A percentile compares a stretch with the other conserved stretches of the same genome.
These are phyloP conservation scores for Ophioceras dolichostomum DNA, from an alignment of 2,329 filamentous ascomycete genomes.

Conservation along the genomic window DNA sequence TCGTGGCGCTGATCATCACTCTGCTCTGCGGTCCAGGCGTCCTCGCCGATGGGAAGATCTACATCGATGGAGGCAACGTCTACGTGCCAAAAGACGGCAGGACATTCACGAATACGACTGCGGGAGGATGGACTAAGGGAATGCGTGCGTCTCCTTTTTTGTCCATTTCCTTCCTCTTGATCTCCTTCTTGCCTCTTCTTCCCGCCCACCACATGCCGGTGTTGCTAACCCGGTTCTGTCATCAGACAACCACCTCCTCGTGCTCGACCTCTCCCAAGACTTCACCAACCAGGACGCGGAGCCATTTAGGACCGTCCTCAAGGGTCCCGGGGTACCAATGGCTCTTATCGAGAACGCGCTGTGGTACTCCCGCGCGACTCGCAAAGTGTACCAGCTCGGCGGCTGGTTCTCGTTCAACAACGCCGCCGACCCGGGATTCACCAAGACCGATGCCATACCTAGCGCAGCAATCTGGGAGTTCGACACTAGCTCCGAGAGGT, in stretches of 20 bases:
- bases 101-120: background rate
- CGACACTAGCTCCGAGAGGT: constrained; percentile 2
- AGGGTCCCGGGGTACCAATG: constrained; percentile 8
- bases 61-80: constrained; percentile 10
- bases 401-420: constrained; percentile 10
- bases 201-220: background rate
- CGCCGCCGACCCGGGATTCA: constrained; percentile 6
- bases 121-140: background rate
- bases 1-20: too few species aligned
- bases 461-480: constrained; percentile 6
- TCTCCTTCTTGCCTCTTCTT: background rate
- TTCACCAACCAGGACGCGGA: constrained; percentile 7
- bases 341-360: constrained; percentile 9
- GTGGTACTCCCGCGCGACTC: constrained; percentile 8
- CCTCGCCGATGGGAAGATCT: constrained; percentile 10
- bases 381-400: constrained; percentile 10
- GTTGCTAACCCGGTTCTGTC: constrained; percentile 2
- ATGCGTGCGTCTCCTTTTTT: background rate
- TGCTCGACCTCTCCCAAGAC: constrained; percentile 10
- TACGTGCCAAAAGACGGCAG: constrained; percentile 6
- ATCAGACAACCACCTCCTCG: constrained; percentile 8
- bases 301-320: constrained; percentile 7
- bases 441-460: constrained; percentile 5
- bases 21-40: constrained; percentile 6
- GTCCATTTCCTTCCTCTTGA: background rate